Base-by-base conservation (phyloP, 352 stramenopile species). In the Thalassiosira allenii region DNA sequence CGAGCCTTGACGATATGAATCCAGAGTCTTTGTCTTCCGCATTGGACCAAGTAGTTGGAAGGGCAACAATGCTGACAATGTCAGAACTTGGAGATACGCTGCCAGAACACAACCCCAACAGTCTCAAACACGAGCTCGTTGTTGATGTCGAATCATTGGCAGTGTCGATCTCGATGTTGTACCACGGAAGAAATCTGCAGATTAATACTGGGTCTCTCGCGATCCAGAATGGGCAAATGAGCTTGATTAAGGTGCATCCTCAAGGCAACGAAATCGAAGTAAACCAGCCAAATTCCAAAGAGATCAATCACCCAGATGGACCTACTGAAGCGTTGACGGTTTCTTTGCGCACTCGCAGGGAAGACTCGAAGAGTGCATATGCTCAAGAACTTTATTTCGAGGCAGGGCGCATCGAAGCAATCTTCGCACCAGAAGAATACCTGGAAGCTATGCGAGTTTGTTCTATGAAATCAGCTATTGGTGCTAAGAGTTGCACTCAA, bases 331-430 rank as follows among this genome's bases (percentile, higher is more conserved):
- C 37, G 34, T 37, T 80, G n/a, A 62, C 47, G 53, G 41, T 75
- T 56, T 62, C 58, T 37, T 51, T 80, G 17, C 54, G 30, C 59
- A 25, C 63, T 3, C 44, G 41, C 22, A 57, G 12, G 6, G 23
- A 3, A 14, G 23, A 17, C n/a, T 14, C 37, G 6, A 20, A 43
- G 41, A 14, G 47, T 44, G 22, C 29, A 33, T 14, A 33, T 65
- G 56, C 34, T 27, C 67, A 69, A 49, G 69, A 74, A 40, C 69
- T 87, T 23, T 74, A 72, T 69, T 44, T 87, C 57, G 79, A 79
- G 43, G 40, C 59, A 40, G 79, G 64, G 37, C 40, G 58, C 44
- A 57, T 79, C n/a, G 34, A 76, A 63, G 69, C 41, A 17, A 62
- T 58, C 20, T 79, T 80, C 71, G 37, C 44, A 34, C 66, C 79